Base-by-base conservation (phyloP, 805 yeast species). In the Lachancea mirantina region DNA sequence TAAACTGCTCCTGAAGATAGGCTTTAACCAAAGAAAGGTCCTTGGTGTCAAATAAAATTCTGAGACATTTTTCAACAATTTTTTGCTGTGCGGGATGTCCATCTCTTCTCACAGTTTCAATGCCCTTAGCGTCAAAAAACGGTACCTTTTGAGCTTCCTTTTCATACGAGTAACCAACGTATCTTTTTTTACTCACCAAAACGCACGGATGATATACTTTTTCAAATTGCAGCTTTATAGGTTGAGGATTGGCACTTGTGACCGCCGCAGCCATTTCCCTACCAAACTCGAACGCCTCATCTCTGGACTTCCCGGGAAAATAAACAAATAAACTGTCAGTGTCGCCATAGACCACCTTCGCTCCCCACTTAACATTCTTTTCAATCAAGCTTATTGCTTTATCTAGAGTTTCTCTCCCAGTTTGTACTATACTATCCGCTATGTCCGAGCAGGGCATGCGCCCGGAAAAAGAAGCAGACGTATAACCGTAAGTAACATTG, bases 391-490 rank as follows among this genome's bases (percentile, higher is more conserved):
- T 68, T 17, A 85, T 77, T 0, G 96, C 80, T 32, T 68, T 67
- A 33, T 76, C 77, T 30, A 92, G 60, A 0, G 85, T 80, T 55
- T 89, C 96, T 34, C 97, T 64, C 0, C 92, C 98, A 0, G 92
- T 77, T 14, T 87, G 76, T 1, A 92, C 98, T 52, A 92, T 84
- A 8, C 94, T 81, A 59, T 92, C 98, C 0, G 98, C 95, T 19
- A 92, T 69, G 52, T 88, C 97, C 0, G 95, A 77, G 47, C 92
- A 84, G 0, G 98, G 97, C 98, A 92, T 92, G 41, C 98, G 64
- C 0, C 98, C 98, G 6, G 95, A 84, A 50, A 81, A 92, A 0
- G 95, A 76, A 0, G 98, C 98, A 1, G 96, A 81, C 0, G 96
- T 71, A 51, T 92, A 92, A 0, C 98, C 98, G 60, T 92, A 92